These are phyloP conservation scores for Fusarium nanum DNA, from an alignment of 2,329 filamentous ascomycete species.

Conservation along the genomic window DNA sequence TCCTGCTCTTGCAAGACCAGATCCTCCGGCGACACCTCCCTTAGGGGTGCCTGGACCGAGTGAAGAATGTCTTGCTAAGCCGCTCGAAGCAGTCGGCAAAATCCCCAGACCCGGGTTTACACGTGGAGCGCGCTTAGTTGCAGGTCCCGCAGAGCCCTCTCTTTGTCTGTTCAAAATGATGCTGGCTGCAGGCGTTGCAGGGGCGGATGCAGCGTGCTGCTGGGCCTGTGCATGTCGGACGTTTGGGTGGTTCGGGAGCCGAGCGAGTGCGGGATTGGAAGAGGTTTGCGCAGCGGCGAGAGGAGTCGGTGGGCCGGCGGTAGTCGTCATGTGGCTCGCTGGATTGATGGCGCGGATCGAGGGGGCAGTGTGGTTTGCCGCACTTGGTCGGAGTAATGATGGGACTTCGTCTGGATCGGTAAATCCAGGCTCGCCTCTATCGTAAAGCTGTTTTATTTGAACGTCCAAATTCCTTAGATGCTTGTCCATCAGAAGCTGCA, in stretches of 20 bases:
- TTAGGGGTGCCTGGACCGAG: slow-evolving; percentile 73
- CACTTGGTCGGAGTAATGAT: slow-evolving; percentile 69
- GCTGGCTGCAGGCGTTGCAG: slow-evolving; percentile 69
- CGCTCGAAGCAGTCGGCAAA: slow-evolving; percentile 65
- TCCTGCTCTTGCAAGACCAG: slow-evolving; percentile 61
- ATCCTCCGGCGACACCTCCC: slow-evolving; percentile 46
- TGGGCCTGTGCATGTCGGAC: slow-evolving; percentile 63
- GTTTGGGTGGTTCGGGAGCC: slow-evolving; percentile 58
- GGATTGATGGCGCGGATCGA: slow-evolving; percentile 58
- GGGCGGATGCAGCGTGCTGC: slow-evolving; percentile 66
- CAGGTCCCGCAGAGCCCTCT: slow-evolving; percentile 70
- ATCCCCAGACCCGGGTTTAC: slow-evolving; percentile 61
- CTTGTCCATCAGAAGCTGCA: slow-evolving; percentile 69
- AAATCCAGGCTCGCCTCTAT: slow-evolving; percentile 71
- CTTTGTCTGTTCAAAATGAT: slow-evolving; percentile 69
- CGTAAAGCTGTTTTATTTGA: slow-evolving; percentile 71
- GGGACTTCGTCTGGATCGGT: slow-evolving; percentile 72
- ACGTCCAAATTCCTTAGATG: slow-evolving; percentile 71
- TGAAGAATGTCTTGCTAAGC: slow-evolving; percentile 71
- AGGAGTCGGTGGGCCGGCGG: slow-evolving; percentile 44
- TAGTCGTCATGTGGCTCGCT: slow-evolving; percentile 51
- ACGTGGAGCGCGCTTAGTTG: slow-evolving; percentile 65
- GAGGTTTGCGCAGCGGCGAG: slow-evolving; percentile 48
- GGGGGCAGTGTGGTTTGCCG: slow-evolving; percentile 61
- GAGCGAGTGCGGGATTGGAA: slow-evolving; percentile 56